A percentile compares a stretch with the other conserved stretches of the same genome.
These are phyloP conservation scores for Russula abietina DNA, from an alignment of 768 basidiomycete genomes.

Conservation along the genomic window DNA sequence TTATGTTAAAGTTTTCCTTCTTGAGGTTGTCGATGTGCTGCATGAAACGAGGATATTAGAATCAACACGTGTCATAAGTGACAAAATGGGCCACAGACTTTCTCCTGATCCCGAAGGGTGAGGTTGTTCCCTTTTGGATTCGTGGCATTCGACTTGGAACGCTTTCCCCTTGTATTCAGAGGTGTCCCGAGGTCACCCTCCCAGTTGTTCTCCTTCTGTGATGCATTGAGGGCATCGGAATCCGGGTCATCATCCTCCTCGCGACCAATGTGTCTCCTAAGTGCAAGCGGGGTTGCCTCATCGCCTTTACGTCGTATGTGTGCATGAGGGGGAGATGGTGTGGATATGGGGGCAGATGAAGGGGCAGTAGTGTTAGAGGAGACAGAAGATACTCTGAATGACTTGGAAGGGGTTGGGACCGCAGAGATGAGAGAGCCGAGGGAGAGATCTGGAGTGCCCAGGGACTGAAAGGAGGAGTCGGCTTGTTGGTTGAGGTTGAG, in stretches of 20 bases:
- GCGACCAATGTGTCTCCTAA: constrained; percentile 15
- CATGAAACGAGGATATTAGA: neutral
- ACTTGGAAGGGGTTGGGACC: constrained; percentile 25
- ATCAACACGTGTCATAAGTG: neutral
- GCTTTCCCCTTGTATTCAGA: constrained; percentile 41
- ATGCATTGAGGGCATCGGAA: constrained; percentile 20
- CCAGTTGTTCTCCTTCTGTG: constrained; percentile 33
- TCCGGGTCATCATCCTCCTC: constrained; percentile 21
- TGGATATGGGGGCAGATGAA: constrained; percentile 25
- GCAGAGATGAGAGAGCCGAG: constrained; percentile 25
- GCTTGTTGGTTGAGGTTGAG: constrained; percentile 14
- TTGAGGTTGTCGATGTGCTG: constrained; percentile 93
- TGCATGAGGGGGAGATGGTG: constrained; percentile 25
- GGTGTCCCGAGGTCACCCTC: constrained; percentile 50
- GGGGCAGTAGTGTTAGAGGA: constrained; percentile 25
- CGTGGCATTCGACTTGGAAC: constrained; percentile 35
- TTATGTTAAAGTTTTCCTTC: constrained; percentile 96
- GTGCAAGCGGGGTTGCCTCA: constrained; percentile 19
- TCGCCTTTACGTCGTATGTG: constrained; percentile 16
- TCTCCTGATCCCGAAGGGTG: constrained; percentile 93
- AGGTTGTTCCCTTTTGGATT: constrained; percentile 44
- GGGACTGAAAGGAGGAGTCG: constrained; percentile 21
- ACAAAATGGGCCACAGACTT: constrained; percentile 45
- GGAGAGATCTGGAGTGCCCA: constrained; percentile 26
- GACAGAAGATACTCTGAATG: constrained; percentile 22